phyloP scores from a whole-genome alignment of 1,139 yeast species.

The Waltiozyma solani region DNA sequence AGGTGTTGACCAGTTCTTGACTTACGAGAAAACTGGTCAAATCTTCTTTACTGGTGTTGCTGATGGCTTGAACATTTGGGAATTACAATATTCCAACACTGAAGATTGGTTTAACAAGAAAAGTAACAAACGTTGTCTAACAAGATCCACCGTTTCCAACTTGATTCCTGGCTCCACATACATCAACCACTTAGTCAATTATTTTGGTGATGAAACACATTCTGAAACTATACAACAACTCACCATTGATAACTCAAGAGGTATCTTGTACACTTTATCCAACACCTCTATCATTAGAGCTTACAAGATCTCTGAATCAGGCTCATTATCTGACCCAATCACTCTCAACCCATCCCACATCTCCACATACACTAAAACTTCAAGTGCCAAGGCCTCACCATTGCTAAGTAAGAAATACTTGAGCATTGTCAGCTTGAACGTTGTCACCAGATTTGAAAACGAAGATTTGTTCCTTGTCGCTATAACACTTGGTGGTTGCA shows the following conservation, averaged over 20 bases:
- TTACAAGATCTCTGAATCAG: conserved; percentile 40
- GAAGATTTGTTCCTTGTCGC: conserved; percentile 70
- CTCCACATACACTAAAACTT: conserved; percentile 48
- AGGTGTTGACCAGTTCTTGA: conserved; percentile 52
- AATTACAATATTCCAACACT: conserved; percentile 72
- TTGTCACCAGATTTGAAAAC: conserved; percentile 56
- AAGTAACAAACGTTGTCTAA: conserved; percentile 73
- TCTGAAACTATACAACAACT: conserved; percentile 41
- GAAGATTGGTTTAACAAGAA: conserved; percentile 84
- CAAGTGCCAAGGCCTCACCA: conserved; percentile 33
- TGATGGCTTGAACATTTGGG: conserved; percentile 81
- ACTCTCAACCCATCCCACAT: conserved; percentile 26
- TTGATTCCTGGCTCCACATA: conserved; percentile 41
- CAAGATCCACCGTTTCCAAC: conserved; percentile 55
- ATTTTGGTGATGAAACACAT: conserved; percentile 19
- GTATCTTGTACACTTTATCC: conserved; percentile 72
- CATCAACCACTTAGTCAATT: conserved; percentile 24
- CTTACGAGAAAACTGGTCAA: conserved; percentile 59
- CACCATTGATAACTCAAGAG: conserved; percentile 68
- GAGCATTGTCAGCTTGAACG: conserved; percentile 52
- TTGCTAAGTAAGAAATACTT: conserved; percentile 25
- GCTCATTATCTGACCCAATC: conserved; percentile 28
- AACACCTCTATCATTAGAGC: conserved; percentile 77
- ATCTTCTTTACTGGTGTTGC: conserved; percentile 73
- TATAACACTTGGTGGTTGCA: conserved; percentile 76